Percentiles rank a stretch among this genome's conserved stretches.
These are phyloP conservation scores for Cocos nucifera DNA, from an alignment of 176 grass and related monocot species.

Conservation along the genomic window DNA sequence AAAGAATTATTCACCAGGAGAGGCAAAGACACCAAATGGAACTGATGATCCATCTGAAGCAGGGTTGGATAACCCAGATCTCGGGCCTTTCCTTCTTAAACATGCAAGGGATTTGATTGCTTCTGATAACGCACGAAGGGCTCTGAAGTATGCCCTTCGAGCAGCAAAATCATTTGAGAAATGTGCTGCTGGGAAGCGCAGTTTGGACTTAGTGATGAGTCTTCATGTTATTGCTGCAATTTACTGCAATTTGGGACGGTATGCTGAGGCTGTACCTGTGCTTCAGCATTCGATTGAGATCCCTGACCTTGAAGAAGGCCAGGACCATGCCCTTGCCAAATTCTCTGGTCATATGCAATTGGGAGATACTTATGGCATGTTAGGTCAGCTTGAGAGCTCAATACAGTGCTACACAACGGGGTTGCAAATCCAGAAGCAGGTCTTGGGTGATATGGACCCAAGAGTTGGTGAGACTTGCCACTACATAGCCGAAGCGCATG, in stretches of 20 bases:
- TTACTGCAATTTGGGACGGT: conserved; percentile 66
- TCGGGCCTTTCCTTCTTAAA: conserved; percentile 96
- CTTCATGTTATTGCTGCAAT: conserved; percentile 93
- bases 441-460: conserved; percentile 67
- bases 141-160: conserved; percentile 80
- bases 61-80: conserved; percentile 72
- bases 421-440: conserved; percentile 71
- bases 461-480: conserved; percentile 85
- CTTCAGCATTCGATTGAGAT: conserved; percentile 64
- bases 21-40: conserved; percentile 35
- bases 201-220: conserved; percentile 81
- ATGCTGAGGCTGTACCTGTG: conserved; percentile 58
- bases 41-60: conserved; percentile 37
- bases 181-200: conserved; percentile 64
- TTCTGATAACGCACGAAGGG: conserved; percentile 65
- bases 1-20: conserved; percentile 6
- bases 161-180: conserved; percentile 89
- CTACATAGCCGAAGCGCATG: conserved; percentile 90
- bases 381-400: conserved; percentile 70
- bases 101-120: conserved; percentile 85
- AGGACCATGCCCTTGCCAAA: conserved; percentile 83
- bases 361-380: conserved; percentile 76
- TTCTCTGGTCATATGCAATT: conserved; percentile 94
- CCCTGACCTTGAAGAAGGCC: conserved; percentile 68
- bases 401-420: conserved; percentile 63